Evolutionary conservation across 2,329 filamentous ascomycete species (phyloP), one percentile per base, ranked within the genome.

Genomic region (Ceratocystis eucalypticola): DNA sequence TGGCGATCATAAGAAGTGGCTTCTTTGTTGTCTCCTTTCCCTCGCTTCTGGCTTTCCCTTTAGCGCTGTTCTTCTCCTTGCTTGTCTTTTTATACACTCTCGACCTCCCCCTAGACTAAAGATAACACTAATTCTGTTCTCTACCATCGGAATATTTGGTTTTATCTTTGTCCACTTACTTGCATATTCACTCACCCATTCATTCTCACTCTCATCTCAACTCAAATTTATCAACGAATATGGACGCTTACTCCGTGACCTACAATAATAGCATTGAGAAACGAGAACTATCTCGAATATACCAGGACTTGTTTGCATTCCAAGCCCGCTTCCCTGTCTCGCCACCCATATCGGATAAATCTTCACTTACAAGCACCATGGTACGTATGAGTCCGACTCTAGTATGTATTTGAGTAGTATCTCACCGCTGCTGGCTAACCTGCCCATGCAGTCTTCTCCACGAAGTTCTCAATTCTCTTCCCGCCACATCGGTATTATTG

Each of bases 401-500:
- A 41, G 12, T 28, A 8, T 55, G 20, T 22, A 28, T 28, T 20
- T 64, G 22, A 6, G 17, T n/a, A 30, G 22, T 17, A 50, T 41
- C 15, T 59, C 33, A 12, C n/a, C 46, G 25, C 8, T 17, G 20
- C 30, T 22, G 30, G 22, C 62, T 50, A 64, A 17, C 62, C 20
- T 15, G 20, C 7, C 7, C 45, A 33, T 25, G 46, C 45, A 53
- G 53, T 59, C 53, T 33, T 59, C 53, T 25, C 53, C 53, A 28
- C 61, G 25, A 41, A 57, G 64, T 25, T 62, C 66, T 15, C 33
- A 61, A 1, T 22, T 33, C 15, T 10, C 63, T 22, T 10, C 55
- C 12, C 55, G 61, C 10, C 67, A 68, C 28, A 64, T 68, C 10
- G 84, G 82, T 41, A 77, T 91, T n/a, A 76, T 91, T 48, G 88